Evolutionary conservation across 495 filamentous ascomycete species (phyloP).

Genomic region (Rhypophila decipiens): DNA sequence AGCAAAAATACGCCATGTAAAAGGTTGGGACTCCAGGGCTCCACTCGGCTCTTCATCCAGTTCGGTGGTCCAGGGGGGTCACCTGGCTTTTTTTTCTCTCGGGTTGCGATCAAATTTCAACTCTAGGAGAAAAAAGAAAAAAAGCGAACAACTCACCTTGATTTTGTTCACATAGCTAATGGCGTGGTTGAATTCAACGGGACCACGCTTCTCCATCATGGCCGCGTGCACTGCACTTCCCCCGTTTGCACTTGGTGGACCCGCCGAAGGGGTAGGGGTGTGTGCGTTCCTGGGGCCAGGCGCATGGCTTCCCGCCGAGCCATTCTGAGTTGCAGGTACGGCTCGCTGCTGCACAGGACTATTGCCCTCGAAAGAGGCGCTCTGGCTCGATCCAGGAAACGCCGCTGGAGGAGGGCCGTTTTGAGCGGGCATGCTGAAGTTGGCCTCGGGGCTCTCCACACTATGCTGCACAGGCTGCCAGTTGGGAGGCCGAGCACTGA

Average conservation of each 20-base stretch:
- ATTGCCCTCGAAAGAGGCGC: conserved; percentile 41
- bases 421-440: conserved; percentile 45
- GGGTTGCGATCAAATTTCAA: no score
- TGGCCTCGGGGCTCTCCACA: conserved; percentile 48
- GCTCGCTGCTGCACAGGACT: conserved; percentile 73
- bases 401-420: conserved; percentile 37
- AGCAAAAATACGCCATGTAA: conserved; percentile 2
- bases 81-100: no score
- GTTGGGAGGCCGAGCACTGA: conserved; percentile 31
- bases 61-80: conserved; percentile 1
- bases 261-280: conserved; percentile 44
- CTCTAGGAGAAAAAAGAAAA: no score
- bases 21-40: conserved; percentile 7
- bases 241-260: conserved; percentile 34
- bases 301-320: conserved; percentile 28
- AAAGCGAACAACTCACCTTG: conserved; percentile 55
- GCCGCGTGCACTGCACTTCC: conserved; percentile 47
- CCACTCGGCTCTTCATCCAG: conserved; percentile 7
- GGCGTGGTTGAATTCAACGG: conserved; percentile 98
- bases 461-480: conserved; percentile 52
- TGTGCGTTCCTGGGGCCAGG: conserved; percentile 39
- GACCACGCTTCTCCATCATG: conserved; percentile 77
- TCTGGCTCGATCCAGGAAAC: conserved; percentile 39
- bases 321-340: conserved; percentile 70
- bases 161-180: conserved; percentile 99